A percentile compares a stretch with the other conserved stretches of the same genome.
phyloP scores from a whole-genome alignment of 805 yeast species.

The Kluyveromyces lactis region DNA sequence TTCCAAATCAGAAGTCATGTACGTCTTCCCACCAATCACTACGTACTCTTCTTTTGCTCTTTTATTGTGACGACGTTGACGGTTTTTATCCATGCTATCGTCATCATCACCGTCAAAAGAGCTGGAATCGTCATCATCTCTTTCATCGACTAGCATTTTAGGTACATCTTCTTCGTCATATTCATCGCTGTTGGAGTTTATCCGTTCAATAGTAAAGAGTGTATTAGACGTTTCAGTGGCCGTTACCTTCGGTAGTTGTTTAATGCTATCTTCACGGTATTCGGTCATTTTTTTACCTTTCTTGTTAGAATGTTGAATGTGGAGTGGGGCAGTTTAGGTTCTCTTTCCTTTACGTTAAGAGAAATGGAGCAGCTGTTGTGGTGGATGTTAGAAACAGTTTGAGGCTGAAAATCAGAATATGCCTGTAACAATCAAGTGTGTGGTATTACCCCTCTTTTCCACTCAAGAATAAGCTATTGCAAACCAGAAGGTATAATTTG shows the following conservation, averaged over 20 bases:
- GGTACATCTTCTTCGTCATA: background rate
- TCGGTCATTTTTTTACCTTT: background rate
- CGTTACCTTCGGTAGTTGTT: background rate
- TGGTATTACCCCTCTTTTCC: too few species aligned
- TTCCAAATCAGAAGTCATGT: background rate
- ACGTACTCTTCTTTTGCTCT: background rate
- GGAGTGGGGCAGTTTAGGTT: too few species aligned
- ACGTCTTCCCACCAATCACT: background rate
- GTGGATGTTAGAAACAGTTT: too few species aligned
- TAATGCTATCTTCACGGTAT: background rate
- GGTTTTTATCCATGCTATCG: too few species aligned
- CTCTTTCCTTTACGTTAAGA: too few species aligned
- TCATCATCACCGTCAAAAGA: background rate
- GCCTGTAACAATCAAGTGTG: too few species aligned
- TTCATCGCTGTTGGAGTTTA: background rate
- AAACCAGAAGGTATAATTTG: too few species aligned
- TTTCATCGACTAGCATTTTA: background rate
- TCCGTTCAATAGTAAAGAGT: background rate
- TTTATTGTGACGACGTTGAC: too few species aligned
- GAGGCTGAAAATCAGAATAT: too few species aligned
- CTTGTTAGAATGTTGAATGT: too few species aligned
- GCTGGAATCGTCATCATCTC: background rate
- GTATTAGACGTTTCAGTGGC: background rate
- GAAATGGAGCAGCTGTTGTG: too few species aligned
- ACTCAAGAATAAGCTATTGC: too few species aligned